Conservation (phyloP, 805 yeast species). For the Nakazawaea pomicola region DNA sequence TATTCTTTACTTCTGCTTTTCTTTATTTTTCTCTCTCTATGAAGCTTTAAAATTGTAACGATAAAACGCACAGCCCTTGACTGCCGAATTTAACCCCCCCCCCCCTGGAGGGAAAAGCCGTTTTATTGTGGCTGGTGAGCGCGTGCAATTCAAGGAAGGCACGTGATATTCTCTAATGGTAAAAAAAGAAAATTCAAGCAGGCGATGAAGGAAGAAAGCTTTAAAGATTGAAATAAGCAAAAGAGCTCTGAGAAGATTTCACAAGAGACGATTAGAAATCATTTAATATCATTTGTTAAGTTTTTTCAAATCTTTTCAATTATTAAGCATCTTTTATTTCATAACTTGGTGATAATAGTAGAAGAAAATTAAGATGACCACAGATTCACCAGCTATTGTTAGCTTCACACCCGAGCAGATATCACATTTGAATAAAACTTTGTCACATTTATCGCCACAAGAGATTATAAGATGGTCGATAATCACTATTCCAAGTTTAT, state of each 20-base stretch:
- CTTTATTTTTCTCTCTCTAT: no score
- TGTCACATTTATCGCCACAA: slow-evolving; percentile 55
- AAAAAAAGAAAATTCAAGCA: not conserved
- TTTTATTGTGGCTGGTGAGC: no score
- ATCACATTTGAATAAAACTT: slow-evolving; percentile 57
- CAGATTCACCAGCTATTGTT: slow-evolving; percentile 17
- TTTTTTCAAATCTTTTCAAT: not conserved
- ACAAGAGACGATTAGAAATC: not conserved
- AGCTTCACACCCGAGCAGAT: slow-evolving; percentile 49
- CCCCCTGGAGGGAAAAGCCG: no score
- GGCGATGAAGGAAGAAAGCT: no score
- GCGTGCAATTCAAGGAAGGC: no score
- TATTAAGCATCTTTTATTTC: not conserved
- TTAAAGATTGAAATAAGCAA: no score
- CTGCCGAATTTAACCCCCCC: no score
- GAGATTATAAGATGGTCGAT: slow-evolving; percentile 81
- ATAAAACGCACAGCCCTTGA: no score
- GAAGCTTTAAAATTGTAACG: no score
- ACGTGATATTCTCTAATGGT: slow-evolving; percentile 12
- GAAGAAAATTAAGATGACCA: not conserved
- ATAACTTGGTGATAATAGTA: not conserved
- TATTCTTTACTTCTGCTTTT: not conserved
- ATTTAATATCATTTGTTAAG: no score
- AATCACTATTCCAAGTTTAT: slow-evolving; percentile 75
- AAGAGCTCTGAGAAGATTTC: no score